Conservation (phyloP, 2,329 filamentous ascomycete species). For the Huntiella omanensis region DNA sequence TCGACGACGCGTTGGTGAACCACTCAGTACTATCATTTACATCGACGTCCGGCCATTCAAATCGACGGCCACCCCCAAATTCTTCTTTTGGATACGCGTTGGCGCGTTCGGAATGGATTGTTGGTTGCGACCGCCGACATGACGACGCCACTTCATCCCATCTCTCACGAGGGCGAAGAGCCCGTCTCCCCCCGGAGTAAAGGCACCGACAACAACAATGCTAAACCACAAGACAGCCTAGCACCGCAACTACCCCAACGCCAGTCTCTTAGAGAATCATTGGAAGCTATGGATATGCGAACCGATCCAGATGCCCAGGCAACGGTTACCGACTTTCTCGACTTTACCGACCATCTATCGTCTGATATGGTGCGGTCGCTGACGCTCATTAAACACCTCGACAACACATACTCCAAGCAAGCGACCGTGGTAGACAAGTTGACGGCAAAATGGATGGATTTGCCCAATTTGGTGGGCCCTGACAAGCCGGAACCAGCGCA, state of each 20-base stretch:
- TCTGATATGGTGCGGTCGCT: conserved; percentile 47
- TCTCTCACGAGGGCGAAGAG: conserved; percentile 14
- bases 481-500: conserved; percentile 23
- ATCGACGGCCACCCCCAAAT: too few species aligned
- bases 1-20: too few species aligned
- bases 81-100: not conserved
- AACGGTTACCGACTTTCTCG: conserved; percentile 51
- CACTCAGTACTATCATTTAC: too few species aligned
- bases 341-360: conserved; percentile 51
- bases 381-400: conserved; percentile 45
- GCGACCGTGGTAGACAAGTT: conserved; percentile 37
- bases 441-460: conserved; percentile 35
- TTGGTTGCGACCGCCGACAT: conserved; percentile 6
- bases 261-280: conserved; percentile 15
- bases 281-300: conserved; percentile 30
- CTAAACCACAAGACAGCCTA: not conserved
- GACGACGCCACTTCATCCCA: conserved; percentile 2
- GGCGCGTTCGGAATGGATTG: conserved; percentile 6
- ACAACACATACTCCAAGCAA: conserved; percentile 36
- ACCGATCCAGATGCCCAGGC: conserved; percentile 49
- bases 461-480: conserved; percentile 29
- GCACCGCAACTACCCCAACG: conserved; percentile 1
- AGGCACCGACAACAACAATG: not conserved
- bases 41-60: too few species aligned
- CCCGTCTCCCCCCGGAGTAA: conserved; percentile 18